Conservation (phyloP, 371 early-diverging fungal genomes). For the Quaeritorhiza haematococci region DNA sequence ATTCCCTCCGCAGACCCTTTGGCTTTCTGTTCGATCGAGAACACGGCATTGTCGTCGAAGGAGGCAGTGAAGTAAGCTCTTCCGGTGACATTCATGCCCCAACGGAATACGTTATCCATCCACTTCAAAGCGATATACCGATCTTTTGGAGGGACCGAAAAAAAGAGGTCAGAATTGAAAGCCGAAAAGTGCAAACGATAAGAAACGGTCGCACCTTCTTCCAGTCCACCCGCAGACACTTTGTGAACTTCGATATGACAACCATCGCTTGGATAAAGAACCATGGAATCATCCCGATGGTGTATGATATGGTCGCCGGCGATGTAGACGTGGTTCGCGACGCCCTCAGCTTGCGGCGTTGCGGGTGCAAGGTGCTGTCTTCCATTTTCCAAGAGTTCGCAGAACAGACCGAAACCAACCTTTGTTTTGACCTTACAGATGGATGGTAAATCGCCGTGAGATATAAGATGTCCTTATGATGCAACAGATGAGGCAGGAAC, state of each 20-base stretch:
- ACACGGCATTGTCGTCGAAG: slow-evolving; percentile 20
- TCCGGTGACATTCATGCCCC: neutral
- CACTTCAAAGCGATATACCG: slow-evolving; percentile 7
- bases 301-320: slow-evolving; percentile 29
- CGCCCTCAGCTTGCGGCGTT: neutral
- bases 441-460: too few relatives aligned
- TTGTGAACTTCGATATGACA: slow-evolving; percentile 6
- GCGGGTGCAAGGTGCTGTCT: neutral
- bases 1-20: neutral
- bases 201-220: slow-evolving; percentile 10
- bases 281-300: slow-evolving; percentile 12
- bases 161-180: too few relatives aligned
- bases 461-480: too few relatives aligned
- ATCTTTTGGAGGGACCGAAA: too few relatives aligned
- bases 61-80: slow-evolving; percentile 18
- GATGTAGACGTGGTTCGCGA: slow-evolving; percentile 15
- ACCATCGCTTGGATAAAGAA: slow-evolving; percentile 22
- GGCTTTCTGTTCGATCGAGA: slow-evolving; percentile 3
- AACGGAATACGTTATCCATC: slow-evolving; percentile 14
- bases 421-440: slow-evolving; percentile 27
- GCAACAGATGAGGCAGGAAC: too few relatives aligned
- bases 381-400: neutral
- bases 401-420: slow-evolving; percentile 36
- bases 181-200: neutral
- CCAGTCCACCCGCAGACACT: slow-evolving; percentile 1